Percentiles rank a stretch among this genome's conserved stretches.
Evolutionary conservation across 140 eudicot genomes (phyloP).

Genomic region (Cichorium intybus): DNA sequence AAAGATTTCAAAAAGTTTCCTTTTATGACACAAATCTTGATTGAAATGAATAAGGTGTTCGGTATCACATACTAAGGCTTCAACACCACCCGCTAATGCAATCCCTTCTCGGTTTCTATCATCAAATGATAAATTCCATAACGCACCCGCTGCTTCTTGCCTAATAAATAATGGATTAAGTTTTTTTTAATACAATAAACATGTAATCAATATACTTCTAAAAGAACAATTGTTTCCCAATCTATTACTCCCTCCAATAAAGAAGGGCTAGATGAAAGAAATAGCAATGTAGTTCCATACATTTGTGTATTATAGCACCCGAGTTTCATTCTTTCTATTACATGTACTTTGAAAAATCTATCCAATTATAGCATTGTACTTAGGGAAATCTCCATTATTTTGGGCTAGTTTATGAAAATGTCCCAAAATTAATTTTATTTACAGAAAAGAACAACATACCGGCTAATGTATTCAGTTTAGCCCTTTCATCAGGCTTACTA

Average conservation of each 20-base stretch:
- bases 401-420: no score
- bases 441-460: no score
- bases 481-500: no score
- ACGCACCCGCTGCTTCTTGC: slow-evolving; percentile 99
- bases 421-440: no score
- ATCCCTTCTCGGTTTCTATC: slow-evolving; percentile 97
- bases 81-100: slow-evolving; percentile 95
- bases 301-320: not conserved
- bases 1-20: not conserved
- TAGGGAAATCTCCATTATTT: no score
- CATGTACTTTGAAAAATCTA: not conserved
- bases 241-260: not conserved
- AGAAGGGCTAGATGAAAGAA: not conserved
- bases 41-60: not conserved
- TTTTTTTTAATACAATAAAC: not conserved
- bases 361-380: not conserved
- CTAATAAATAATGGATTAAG: slow-evolving; percentile 28
- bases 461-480: no score
- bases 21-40: not conserved
- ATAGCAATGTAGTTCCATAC: not conserved
- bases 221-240: not conserved
- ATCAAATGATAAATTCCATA: slow-evolving; percentile 97
- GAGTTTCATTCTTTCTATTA: not conserved
- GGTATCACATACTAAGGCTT: slow-evolving; percentile 84
- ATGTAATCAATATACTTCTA: not conserved